These are phyloP conservation scores for Coprinopsis sp. DNA, from an alignment of 768 basidiomycete species.

Conservation along the genomic window DNA sequence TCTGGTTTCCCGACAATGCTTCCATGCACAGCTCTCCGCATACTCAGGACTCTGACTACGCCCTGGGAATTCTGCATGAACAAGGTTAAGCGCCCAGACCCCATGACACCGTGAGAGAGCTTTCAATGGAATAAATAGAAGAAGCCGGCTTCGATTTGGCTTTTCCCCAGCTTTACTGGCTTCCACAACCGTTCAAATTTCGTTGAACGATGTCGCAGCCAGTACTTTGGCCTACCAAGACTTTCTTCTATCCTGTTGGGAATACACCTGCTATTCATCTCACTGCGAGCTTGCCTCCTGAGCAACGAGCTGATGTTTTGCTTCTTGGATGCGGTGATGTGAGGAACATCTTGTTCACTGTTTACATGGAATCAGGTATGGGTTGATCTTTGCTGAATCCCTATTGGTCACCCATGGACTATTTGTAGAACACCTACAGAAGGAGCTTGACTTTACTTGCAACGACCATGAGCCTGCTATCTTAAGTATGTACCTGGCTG, in stretches of 20 bases:
- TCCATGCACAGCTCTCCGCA: too few relatives aligned
- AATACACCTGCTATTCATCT: conserved; percentile 53
- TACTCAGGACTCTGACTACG: too few relatives aligned
- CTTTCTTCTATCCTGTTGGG: conserved; percentile 55
- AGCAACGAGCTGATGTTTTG: conserved; percentile 43
- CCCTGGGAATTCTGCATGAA: too few relatives aligned
- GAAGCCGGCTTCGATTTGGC: too few relatives aligned
- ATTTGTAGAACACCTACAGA: conserved; percentile 7
- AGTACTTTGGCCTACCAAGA: conserved; percentile 33
- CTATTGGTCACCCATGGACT: conserved; percentile 2
- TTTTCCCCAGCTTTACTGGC: not conserved
- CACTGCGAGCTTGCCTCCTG: conserved; percentile 42
- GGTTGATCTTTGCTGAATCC: not conserved
- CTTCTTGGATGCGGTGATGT: conserved; percentile 57
- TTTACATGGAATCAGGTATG: conserved; percentile 26
- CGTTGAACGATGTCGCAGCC: not conserved
- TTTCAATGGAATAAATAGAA: too few relatives aligned
- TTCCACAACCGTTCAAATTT: not conserved
- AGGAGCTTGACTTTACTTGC: conserved; percentile 45
- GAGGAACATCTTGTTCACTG: conserved; percentile 48
- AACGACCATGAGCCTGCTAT: conserved; percentile 46
- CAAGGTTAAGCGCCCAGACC: not conserved
- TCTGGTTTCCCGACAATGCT: too few relatives aligned
- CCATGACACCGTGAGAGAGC: not conserved
- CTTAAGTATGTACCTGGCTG: conserved; percentile 28